Evolutionary conservation across 345 rosid genomes (phyloP).

Genomic region (Litchi chinensis): DNA sequence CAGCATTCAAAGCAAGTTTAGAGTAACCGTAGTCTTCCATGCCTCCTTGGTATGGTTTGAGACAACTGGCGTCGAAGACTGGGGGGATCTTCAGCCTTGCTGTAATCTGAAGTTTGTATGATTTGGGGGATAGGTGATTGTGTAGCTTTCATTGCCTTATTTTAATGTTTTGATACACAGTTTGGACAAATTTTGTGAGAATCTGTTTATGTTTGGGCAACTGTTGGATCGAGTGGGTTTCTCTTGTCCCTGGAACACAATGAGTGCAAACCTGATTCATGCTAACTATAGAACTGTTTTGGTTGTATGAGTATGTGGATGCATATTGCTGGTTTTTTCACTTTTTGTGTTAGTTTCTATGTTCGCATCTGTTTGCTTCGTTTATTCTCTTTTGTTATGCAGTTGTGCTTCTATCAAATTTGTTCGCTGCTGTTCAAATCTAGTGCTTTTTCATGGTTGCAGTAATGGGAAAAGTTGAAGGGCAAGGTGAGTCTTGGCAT

Average conservation of each 20-base stretch:
- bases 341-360: neutral
- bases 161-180: neutral
- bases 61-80: neutral
- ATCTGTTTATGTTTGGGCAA: neutral
- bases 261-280: neutral
- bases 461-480: slow-evolving; percentile 98
- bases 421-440: neutral
- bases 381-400: neutral
- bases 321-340: neutral
- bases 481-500: slow-evolving; percentile 98
- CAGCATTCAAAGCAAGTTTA: neutral
- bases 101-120: neutral
- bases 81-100: neutral
- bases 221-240: slow-evolving; percentile 3
- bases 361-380: neutral
- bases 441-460: slow-evolving; percentile 27
- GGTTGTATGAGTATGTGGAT: neutral
- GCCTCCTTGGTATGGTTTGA: neutral
- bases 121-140: neutral
- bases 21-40: neutral
- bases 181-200: slow-evolving; percentile 12
- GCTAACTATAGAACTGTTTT: neutral
- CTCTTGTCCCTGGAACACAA: neutral
- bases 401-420: neutral
- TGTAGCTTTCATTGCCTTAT: neutral